Percentiles rank a stretch among this genome's conserved stretches.
phyloP scores from a whole-genome alignment of 2,329 filamentous ascomycete genomes.

The Monosporascus sp. region DNA sequence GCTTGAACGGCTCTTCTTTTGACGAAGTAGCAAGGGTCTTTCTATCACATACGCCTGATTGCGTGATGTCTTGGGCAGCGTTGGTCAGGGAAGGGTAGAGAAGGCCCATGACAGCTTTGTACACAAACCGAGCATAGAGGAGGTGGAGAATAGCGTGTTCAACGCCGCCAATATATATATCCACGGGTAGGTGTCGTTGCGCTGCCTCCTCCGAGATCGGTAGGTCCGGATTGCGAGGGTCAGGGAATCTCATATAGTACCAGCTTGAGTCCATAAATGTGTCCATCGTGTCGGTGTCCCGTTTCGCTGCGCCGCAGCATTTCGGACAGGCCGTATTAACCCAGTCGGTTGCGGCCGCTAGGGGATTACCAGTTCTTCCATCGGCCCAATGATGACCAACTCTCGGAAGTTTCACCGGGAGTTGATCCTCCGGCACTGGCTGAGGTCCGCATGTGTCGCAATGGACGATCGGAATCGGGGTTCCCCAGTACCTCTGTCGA shows the following conservation, averaged over 20 bases:
- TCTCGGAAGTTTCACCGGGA: slow-evolving; percentile 70
- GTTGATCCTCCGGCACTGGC: slow-evolving; percentile 67
- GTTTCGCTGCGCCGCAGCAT: slow-evolving; percentile 63
- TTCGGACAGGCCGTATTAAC: slow-evolving; percentile 69
- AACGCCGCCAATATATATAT: slow-evolving; percentile 83
- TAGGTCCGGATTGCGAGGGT: slow-evolving; percentile 56
- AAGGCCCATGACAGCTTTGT: slow-evolving; percentile 69
- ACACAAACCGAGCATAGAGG: slow-evolving; percentile 84
- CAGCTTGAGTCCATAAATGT: slow-evolving; percentile 94
- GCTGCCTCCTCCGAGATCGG: slow-evolving; percentile 59
- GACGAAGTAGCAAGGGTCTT: slow-evolving; percentile 25
- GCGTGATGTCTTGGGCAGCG: slow-evolving; percentile 15
- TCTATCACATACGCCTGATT: no score
- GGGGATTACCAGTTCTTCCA: slow-evolving; percentile 68
- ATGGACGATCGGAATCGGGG: slow-evolving; percentile 84
- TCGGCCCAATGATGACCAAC: slow-evolving; percentile 63
- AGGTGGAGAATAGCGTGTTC: slow-evolving; percentile 89
- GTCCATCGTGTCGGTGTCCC: slow-evolving; percentile 94
- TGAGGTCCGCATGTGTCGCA: slow-evolving; percentile 72
- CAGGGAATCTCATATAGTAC: slow-evolving; percentile 81
- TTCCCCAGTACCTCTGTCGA: slow-evolving; percentile 88
- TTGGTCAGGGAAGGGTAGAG: slow-evolving; percentile 36
- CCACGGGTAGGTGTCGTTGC: slow-evolving; percentile 61
- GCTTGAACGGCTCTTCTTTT: slow-evolving; percentile 65
- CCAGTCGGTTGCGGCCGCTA: slow-evolving; percentile 68